Percentiles rank a stretch among this genome's conserved stretches.
Evolutionary conservation across 345 rosid genomes (phyloP).

Genomic region (Aurinia saxatilis): DNA sequence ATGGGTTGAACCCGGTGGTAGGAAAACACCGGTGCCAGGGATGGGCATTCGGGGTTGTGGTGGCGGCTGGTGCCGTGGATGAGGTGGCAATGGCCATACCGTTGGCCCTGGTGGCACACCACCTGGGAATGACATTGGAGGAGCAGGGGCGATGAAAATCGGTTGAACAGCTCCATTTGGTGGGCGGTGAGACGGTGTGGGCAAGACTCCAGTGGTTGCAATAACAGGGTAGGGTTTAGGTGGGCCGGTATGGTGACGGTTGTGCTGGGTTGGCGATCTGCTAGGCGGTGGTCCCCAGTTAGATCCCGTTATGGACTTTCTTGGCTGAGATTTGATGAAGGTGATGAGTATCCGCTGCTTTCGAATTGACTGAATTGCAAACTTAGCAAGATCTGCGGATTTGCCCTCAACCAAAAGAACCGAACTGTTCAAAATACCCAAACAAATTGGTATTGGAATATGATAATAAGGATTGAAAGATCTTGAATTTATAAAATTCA

Average conservation of each 20-base stretch:
- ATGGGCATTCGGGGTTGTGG: conserved; percentile 51
- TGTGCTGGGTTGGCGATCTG: conserved; percentile 41
- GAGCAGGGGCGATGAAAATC: conserved; percentile 44
- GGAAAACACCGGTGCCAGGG: conserved; percentile 96
- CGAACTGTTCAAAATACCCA: conserved; percentile 40
- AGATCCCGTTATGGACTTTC: conserved; percentile 30
- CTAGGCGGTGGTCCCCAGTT: conserved; percentile 60
- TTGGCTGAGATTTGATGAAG: conserved; percentile 60
- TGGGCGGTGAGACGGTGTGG: conserved; percentile 48
- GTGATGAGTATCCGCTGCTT: conserved; percentile 73
- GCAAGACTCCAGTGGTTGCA: conserved; percentile 38
- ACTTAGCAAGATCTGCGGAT: conserved; percentile 66
- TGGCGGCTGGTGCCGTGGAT: conserved; percentile 57
- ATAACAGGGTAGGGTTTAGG: conserved; percentile 50
- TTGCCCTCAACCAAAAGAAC: conserved; percentile 71
- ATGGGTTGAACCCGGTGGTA: conserved; percentile 51
- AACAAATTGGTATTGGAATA: background rate
- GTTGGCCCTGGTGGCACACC: conserved; percentile 53
- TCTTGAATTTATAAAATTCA: background rate
- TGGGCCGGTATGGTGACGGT: conserved; percentile 38
- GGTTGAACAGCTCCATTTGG: conserved; percentile 39
- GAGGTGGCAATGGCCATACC: conserved; percentile 60
- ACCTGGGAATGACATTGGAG: conserved; percentile 57
- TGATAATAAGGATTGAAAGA: background rate
- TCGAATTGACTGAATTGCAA: conserved; percentile 57